Percentiles rank a stretch among this genome's conserved stretches.
phyloP scores from a whole-genome alignment of 1,139 yeast species.

The Pichia sp. region DNA sequence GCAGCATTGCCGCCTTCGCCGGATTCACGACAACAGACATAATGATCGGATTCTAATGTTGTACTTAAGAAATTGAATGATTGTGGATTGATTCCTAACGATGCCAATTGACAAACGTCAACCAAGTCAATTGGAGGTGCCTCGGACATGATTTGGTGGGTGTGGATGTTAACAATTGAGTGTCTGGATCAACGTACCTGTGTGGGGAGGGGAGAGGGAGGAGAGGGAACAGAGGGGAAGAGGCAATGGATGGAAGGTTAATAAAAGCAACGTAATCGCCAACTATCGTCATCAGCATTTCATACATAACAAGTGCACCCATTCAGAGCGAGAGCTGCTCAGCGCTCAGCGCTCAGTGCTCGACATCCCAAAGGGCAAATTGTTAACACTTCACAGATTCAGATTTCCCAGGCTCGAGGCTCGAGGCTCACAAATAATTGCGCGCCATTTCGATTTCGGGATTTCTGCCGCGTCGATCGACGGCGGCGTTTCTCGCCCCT shows the following conservation, averaged over 20 bases:
- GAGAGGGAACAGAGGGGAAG: too few species aligned
- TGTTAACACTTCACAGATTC: too few species aligned
- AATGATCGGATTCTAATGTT: slow-evolving; percentile 89
- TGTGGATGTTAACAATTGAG: background rate
- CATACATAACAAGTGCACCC: too few species aligned
- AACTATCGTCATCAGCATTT: too few species aligned
- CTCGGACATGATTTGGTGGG: slow-evolving; percentile 26
- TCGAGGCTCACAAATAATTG: background rate
- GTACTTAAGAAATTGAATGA: slow-evolving; percentile 92
- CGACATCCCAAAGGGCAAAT: too few species aligned
- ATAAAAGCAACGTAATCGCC: too few species aligned
- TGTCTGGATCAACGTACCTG: too few species aligned
- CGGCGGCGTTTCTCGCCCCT: background rate
- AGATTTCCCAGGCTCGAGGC: too few species aligned
- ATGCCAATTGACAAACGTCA: slow-evolving; percentile 85
- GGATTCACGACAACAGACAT: slow-evolving; percentile 84
- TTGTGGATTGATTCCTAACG: slow-evolving; percentile 78
- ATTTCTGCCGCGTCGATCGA: background rate
- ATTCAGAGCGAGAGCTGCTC: too few species aligned
- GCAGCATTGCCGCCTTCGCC: slow-evolving; percentile 79
- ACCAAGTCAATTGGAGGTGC: slow-evolving; percentile 87
- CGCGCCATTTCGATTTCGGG: background rate
- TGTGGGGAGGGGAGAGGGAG: too few species aligned
- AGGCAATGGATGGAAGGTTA: too few species aligned
- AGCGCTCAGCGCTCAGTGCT: too few species aligned